These are phyloP conservation scores for Penicillium crystallinum DNA, from an alignment of 495 filamentous ascomycete genomes.

Conservation along the genomic window DNA sequence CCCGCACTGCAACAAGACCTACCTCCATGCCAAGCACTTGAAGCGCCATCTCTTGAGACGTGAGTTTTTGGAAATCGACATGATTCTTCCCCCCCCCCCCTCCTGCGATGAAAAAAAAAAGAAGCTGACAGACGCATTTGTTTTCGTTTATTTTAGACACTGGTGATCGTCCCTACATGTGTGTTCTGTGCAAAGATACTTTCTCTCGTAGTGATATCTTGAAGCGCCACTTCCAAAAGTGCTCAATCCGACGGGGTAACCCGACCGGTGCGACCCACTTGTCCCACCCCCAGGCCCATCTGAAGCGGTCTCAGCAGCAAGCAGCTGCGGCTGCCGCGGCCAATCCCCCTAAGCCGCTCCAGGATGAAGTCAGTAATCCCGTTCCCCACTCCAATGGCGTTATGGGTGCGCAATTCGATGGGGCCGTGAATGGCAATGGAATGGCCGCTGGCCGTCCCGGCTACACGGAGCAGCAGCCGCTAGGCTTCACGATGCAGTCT, in stretches of 20 bases:
- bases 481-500: slow-evolving; percentile 43
- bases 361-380: slow-evolving; percentile 47
- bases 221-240: slow-evolving; percentile 98
- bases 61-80: slow-evolving; percentile 52
- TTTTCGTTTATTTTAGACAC: slow-evolving; percentile 57
- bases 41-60: slow-evolving; percentile 93
- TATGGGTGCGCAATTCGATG: slow-evolving; percentile 43
- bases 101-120: no score
- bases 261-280: slow-evolving; percentile 88
- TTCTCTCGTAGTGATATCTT: slow-evolving; percentile 97
- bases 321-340: slow-evolving; percentile 45
- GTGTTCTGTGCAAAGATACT: slow-evolving; percentile 93
- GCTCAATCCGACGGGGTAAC: slow-evolving; percentile 89
- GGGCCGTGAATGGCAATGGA: slow-evolving; percentile 43
- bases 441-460: slow-evolving; percentile 35
- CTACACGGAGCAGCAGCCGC: slow-evolving; percentile 42
- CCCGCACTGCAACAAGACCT: slow-evolving; percentile 94
- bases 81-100: no score
- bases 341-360: slow-evolving; percentile 49
- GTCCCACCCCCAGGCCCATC: slow-evolving; percentile 81
- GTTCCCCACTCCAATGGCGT: slow-evolving; percentile 41
- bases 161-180: slow-evolving; percentile 94
- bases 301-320: slow-evolving; percentile 62
- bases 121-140: slow-evolving; percentile 16
- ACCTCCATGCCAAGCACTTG: slow-evolving; percentile 94